Evolutionary conservation across 1,284 basidiomycete species (phyloP), one percentile per base, ranked within the genome.

Genomic region (Polyporus tsugae): DNA sequence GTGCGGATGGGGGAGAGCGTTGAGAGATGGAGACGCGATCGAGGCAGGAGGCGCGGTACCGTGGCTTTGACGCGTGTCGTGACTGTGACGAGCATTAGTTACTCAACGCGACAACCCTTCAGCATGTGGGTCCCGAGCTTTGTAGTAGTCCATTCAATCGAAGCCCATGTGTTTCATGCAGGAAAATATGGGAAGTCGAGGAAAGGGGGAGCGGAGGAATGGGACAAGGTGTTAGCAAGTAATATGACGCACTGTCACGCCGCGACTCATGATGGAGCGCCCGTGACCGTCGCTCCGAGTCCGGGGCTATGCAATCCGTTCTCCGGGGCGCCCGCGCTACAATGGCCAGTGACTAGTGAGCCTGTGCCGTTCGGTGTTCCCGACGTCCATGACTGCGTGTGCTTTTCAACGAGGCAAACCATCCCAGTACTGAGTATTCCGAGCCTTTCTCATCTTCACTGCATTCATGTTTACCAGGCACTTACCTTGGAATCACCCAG

Each of bases 21-120:
- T 58, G 41, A 60, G 57, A 70, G 67, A 63, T 58, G 64, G 36
- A 57, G 70, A 75, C 76, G 76, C 76, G 76, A 71, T 68, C 61
- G 70, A 68, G 69, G 52, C 35, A 60, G 71, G 55, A 71, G 65
- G 6, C 35, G 29, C 35, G 55, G 55, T n/a, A 58, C 6, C 70
- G 72, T 75, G 67, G 70, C 71, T 69, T 62, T 73, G 74, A 75
- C 75, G 75, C 76, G 76, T 73, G 63, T 66, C 73, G 76, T 77
- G 72, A 75, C 72, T 66, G 75, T 75, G 72, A 76, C 71, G 61
- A 75, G 72, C 75, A 76, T 74, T 38, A 66, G 73, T 73, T 66
- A 74, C 72, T 38, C 52, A 46, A 72, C 71, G 70, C 73, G 71
- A 68, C 62, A 25, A 25, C 46, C 46, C 22, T 11, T 22, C 10